Conservation (phyloP, 2,329 filamentous ascomycete species). For the Thermothelomyces thermophilus region DNA sequence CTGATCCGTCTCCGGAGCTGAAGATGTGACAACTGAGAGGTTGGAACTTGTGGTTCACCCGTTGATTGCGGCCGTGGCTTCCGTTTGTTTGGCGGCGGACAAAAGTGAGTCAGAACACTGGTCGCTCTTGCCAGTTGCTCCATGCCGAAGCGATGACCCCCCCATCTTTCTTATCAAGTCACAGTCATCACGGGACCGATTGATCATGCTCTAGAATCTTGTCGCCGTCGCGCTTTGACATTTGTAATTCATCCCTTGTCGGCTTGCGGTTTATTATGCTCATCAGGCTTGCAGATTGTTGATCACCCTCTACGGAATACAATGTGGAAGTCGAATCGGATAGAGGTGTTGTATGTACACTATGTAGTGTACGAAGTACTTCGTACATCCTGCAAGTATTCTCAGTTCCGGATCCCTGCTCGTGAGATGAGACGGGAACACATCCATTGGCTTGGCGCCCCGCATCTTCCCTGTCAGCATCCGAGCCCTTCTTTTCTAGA, state of each 20-base stretch:
- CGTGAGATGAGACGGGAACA: background rate
- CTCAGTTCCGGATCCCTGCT: background rate
- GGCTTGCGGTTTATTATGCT: too few relatives aligned
- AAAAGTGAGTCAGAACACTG: background rate
- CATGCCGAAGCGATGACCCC: background rate
- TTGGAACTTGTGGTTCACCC: background rate
- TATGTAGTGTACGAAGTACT: too few relatives aligned
- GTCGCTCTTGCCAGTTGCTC: background rate
- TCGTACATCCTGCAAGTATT: too few relatives aligned
- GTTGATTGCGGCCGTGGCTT: background rate
- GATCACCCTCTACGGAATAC: too few relatives aligned
- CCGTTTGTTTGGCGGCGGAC: background rate
- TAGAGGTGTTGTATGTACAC: too few relatives aligned
- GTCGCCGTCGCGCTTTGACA: too few relatives aligned
- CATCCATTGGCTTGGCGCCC: background rate
- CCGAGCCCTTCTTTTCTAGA: conserved; percentile 22
- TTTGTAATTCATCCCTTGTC: too few relatives aligned
- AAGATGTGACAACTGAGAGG: background rate
- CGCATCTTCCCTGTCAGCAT: background rate
- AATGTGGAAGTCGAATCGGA: too few relatives aligned
- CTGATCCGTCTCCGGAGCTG: background rate
- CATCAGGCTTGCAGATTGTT: background rate
- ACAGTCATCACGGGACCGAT: background rate
- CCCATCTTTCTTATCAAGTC: conserved; percentile 4
- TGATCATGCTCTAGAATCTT: background rate